phyloP scores from a whole-genome alignment of 1,139 yeast species.

The Debaryomycetaceae sp. region DNA sequence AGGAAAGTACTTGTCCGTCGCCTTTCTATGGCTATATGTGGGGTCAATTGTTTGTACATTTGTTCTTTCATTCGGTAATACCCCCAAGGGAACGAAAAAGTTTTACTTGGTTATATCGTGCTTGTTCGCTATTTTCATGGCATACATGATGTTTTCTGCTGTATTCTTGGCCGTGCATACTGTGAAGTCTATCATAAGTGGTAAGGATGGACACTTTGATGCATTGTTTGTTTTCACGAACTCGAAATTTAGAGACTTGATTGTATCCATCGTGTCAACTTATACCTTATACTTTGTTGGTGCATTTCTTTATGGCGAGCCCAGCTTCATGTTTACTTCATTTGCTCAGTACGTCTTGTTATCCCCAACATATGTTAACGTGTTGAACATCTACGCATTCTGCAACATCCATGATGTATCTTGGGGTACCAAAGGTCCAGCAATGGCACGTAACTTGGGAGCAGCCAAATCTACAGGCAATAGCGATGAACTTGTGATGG shows the following conservation, averaged over 20 bases:
- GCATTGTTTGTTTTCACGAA: constrained; percentile 54
- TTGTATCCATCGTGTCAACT: constrained; percentile 83
- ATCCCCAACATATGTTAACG: constrained; percentile 75
- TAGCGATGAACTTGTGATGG: constrained; percentile 64
- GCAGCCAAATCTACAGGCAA: constrained; percentile 55
- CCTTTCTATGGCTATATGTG: constrained; percentile 43
- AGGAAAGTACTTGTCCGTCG: constrained; percentile 41
- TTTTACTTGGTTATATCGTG: constrained; percentile 42
- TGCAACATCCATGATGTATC: constrained; percentile 84
- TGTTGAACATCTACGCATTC: constrained; percentile 77
- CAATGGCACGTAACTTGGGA: constrained; percentile 64
- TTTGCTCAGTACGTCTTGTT: constrained; percentile 67
- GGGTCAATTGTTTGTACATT: constrained; percentile 43
- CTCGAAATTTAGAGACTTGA: constrained; percentile 73
- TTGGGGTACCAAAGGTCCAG: constrained; percentile 84
- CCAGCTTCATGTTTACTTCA: constrained; percentile 75
- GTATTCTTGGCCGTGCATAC: constrained; percentile 78
- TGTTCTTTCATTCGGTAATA: constrained; percentile 47
- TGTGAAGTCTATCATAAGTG: constrained; percentile 36
- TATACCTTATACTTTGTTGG: constrained; percentile 77
- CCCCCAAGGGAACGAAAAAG: constrained; percentile 45
- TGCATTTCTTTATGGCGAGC: constrained; percentile 71
- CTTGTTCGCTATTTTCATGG: constrained; percentile 45
- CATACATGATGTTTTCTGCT: constrained; percentile 63
- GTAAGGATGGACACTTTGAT: constrained; percentile 42